Conservation (phyloP, 1,284 basidiomycete genomes). For the Agroathelia rolfsii region DNA sequence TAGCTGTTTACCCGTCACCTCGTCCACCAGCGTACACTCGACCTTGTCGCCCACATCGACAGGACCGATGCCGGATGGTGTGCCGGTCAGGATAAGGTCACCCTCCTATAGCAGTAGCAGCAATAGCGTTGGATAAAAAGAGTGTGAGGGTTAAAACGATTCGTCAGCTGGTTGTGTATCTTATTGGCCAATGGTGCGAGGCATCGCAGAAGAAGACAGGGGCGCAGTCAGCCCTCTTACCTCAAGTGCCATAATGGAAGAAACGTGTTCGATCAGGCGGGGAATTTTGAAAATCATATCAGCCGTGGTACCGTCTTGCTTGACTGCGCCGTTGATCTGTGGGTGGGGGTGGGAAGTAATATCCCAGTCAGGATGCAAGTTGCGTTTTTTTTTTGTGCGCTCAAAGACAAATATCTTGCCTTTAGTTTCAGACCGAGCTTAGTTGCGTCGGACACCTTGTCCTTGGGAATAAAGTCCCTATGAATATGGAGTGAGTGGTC, state of each 20-base stretch:
- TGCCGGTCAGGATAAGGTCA: constrained; percentile 83
- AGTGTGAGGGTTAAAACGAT: no score
- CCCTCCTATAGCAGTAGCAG: constrained; percentile 51
- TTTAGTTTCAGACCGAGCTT: no score
- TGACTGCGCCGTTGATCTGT: constrained; percentile 74
- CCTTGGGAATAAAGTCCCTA: no score
- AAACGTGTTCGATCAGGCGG: constrained; percentile 83
- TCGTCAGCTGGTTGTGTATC: no score
- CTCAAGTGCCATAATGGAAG: constrained; percentile 93
- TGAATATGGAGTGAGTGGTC: no score
- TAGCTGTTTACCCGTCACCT: constrained; percentile 46
- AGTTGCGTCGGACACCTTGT: no score
- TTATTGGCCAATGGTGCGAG: neutral
- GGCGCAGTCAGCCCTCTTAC: constrained; percentile 28
- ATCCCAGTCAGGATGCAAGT: constrained; percentile 2
- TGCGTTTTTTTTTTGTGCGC: constrained; percentile 7
- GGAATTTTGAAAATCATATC: constrained; percentile 96
- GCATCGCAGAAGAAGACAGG: neutral
- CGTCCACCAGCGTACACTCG: constrained; percentile 61
- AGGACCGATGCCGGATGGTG: constrained; percentile 84
- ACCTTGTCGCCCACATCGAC: constrained; percentile 72
- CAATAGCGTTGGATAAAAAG: constrained; percentile 6
- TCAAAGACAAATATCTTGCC: no score
- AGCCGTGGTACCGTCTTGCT: constrained; percentile 77
- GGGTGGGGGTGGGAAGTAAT: constrained; percentile 3